phyloP scores from a whole-genome alignment of 2,329 filamentous ascomycete species.

The Hypoxylon sp. region DNA sequence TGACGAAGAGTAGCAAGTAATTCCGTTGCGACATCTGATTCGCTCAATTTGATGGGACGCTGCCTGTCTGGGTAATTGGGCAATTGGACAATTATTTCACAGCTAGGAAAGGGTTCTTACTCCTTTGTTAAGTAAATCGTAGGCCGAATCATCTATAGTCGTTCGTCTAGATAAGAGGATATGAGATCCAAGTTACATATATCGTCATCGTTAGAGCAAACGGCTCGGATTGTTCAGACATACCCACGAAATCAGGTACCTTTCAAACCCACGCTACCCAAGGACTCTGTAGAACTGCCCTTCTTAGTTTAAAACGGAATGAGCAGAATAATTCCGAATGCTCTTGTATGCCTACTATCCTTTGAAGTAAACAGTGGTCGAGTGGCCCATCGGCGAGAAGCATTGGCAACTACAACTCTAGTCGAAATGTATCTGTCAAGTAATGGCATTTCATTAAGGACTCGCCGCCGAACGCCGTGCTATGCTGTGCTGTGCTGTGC shows the following conservation, averaged over 20 bases:
- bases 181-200: background rate
- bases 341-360: background rate
- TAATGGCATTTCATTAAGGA: background rate
- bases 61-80: background rate
- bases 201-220: background rate
- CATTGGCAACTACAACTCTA: background rate
- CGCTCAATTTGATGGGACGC: background rate
- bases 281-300: background rate
- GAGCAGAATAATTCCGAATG: background rate
- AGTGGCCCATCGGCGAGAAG: background rate
- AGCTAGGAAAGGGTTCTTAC: background rate
- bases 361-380: background rate
- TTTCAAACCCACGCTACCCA: background rate
- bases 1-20: background rate
- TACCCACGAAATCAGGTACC: background rate
- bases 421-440: background rate
- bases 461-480: constrained; percentile 23
- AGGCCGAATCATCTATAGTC: background rate
- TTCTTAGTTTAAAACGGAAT: background rate
- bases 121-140: background rate
- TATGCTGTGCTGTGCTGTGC: constrained; percentile 15
- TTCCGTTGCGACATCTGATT: background rate
- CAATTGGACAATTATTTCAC: background rate
- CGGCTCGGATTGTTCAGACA: background rate
- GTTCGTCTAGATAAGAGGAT: background rate